Evolutionary conservation across 2,329 filamentous ascomycete genomes (phyloP), one percentile per base, ranked within the genome.

Genomic region (Fusarium pseudocircinatum): DNA sequence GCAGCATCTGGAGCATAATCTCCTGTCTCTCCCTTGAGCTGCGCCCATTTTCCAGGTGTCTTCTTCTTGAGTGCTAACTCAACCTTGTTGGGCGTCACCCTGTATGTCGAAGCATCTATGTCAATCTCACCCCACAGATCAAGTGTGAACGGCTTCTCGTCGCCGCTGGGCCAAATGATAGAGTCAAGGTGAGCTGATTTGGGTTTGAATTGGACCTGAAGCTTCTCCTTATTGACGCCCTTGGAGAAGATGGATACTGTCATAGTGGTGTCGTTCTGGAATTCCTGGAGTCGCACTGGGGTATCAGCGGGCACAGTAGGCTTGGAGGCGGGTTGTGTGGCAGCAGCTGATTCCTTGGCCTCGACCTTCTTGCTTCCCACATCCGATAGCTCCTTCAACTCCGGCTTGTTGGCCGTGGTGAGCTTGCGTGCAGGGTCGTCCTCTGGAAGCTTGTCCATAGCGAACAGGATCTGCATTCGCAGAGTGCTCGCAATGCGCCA

Each of bases 81-180:
- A 60, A 97, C 87, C 81, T 97, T 97, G 78, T 91, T 94, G 4
- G 92, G 87, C 46, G 93, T 92, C 60, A 97, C 88, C 2, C 86
- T 88, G 74, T 85, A 89, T 49, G 86, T 91, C 26, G 90, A 94
- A 37, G 86, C 82, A 3, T 85, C 77, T 1, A 89, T 82, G 59
- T 93, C 88, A 75, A 97, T 90, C 15, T 87, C 80, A 20, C 87
- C 89, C 80, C 87, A 94, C 7, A 96, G 88, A 11, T 93, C 72
- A 7, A 87, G 90, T 24, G 91, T 87, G 47, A 94, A 86, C 2
- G 85, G 87, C 78, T 89, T 91, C 68, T 89, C 86, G 73, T 89
- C 93, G 46, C 88, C 86, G 36, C 76, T 81, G 3, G 82, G 82
- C 42, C 82, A 82, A 24, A 82, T 69, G 14, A 83, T 40, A 3